Evolutionary conservation across 305 asterid genomes (phyloP), one percentile per base, ranked within the genome.

Genomic region (Fraxinus floribunda): DNA sequence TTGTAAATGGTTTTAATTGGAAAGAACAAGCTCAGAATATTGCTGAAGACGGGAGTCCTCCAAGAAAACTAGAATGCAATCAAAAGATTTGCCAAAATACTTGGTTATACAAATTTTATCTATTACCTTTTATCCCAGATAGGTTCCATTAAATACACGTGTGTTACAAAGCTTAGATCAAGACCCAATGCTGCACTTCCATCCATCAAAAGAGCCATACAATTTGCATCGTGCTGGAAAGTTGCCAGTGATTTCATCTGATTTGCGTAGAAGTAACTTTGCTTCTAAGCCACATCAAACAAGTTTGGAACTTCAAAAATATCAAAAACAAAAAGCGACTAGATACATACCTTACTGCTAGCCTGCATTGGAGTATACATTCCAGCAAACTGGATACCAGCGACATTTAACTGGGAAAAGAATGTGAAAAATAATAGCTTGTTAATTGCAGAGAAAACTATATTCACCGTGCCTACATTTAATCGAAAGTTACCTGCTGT

Each of bases 101-200:
- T 68, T 7, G n/a, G 80, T 73, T 72, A 60, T 20, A 79, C 24
- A 78, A 78, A 76, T 57, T 82, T 30, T 52, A 81, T 78, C 74
- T 15, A 82, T 81, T 88, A 96, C 99, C 99, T 96, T 89, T 93
- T 92, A 87, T 96, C 99, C 99, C 99, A 96, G 80, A 96, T 94
- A 34, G 99, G 98, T 87, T 96, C 99, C 99, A 94, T 96, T 79
- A 96, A 91, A 90, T 90, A 96, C 86, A 96, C 98, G 86, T 91
- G 97, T 83, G 92, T 92, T 82, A 92, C 99, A 87, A 94, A 96
- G 86, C 99, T 96, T 87, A 96, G 88, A 90, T 96, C 99, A 87
- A 96, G 98, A 85, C 99, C 99, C 80, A 96, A 90, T 80, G 99
- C 99, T 66, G 97, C 99, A 90, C 97, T 94, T 81, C 99, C 99